A percentile compares a stretch with the other conserved stretches of the same genome.
These are phyloP conservation scores for Talaromyces islandicus DNA, from an alignment of 2,329 filamentous ascomycete genomes.

Conservation along the genomic window DNA sequence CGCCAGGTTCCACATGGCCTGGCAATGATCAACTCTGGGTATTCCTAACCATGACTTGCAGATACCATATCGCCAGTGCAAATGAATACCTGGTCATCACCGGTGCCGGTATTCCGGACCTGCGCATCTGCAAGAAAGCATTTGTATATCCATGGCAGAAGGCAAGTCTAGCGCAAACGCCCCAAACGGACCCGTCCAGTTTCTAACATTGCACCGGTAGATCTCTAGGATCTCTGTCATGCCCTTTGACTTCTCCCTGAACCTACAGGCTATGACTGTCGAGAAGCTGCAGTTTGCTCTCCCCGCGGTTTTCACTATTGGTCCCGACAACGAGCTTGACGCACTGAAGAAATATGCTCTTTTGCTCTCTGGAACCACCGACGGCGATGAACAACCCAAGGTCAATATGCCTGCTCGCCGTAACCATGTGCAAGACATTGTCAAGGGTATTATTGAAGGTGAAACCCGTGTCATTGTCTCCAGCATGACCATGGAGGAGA, in stretches of 20 bases:
- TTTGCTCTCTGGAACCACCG: slow-evolving; percentile 61
- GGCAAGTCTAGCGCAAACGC: slow-evolving; percentile 16
- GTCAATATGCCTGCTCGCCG: slow-evolving; percentile 39
- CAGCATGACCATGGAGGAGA: slow-evolving; percentile 89
- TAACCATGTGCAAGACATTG: slow-evolving; percentile 74
- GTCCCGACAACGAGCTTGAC: slow-evolving; percentile 65
- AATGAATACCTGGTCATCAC: slow-evolving; percentile 86
- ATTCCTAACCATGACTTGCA: slow-evolving; percentile 17
- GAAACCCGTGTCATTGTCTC: slow-evolving; percentile 78
- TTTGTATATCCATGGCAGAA: slow-evolving; percentile 68
- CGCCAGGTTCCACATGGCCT: not conserved
- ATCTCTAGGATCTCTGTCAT: slow-evolving; percentile 34
- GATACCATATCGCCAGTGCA: slow-evolving; percentile 64
- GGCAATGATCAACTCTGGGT: not conserved
- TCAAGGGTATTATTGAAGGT: slow-evolving; percentile 86
- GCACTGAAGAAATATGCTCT: slow-evolving; percentile 77
- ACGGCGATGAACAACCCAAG: slow-evolving; percentile 32
- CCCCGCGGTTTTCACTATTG: slow-evolving; percentile 80
- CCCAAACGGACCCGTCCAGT: not conserved
- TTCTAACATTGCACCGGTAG: slow-evolving; percentile 10
- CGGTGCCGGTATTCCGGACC: slow-evolving; percentile 66
- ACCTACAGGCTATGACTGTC: slow-evolving; percentile 79
- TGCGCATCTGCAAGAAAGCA: slow-evolving; percentile 73
- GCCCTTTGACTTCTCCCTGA: slow-evolving; percentile 71
- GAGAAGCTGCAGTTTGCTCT: slow-evolving; percentile 81